These are phyloP conservation scores for Neonectria ditissima DNA, from an alignment of 2,329 filamentous ascomycete genomes.

Conservation along the genomic window DNA sequence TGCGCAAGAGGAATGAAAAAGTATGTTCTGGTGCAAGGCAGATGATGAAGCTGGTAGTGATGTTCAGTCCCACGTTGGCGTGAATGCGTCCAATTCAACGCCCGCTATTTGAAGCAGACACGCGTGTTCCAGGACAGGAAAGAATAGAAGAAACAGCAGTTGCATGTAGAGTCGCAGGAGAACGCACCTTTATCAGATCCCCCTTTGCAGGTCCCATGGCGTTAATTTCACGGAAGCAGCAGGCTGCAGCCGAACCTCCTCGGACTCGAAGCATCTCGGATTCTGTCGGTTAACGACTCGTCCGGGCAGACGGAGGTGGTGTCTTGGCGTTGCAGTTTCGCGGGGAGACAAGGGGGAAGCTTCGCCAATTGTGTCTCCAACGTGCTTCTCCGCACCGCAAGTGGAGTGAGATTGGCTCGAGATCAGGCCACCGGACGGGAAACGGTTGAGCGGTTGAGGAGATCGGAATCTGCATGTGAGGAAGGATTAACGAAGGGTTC, in stretches of 20 bases:
- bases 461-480: neutral
- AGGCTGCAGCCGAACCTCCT: slow-evolving; percentile 12
- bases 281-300: slow-evolving; percentile 26
- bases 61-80: slow-evolving; percentile 1
- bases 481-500: neutral
- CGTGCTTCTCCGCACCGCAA: slow-evolving; percentile 13
- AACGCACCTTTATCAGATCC: slow-evolving; percentile 15
- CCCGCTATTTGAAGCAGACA: neutral
- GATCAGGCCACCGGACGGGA: slow-evolving; percentile 25
- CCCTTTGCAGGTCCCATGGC: neutral
- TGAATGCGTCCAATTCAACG: slow-evolving; percentile 1
- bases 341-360: neutral
- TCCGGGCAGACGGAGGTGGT: slow-evolving; percentile 28
- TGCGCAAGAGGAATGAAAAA: neutral
- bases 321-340: slow-evolving; percentile 17
- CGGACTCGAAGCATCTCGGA: slow-evolving; percentile 20
- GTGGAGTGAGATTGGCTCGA: slow-evolving; percentile 23
- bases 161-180: neutral
- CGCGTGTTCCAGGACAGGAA: too few species aligned
- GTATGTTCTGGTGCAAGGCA: neutral
- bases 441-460: slow-evolving; percentile 5
- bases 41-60: neutral
- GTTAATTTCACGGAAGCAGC: slow-evolving; percentile 25
- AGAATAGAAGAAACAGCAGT: neutral
- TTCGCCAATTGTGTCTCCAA: slow-evolving; percentile 14